phyloP scores from a whole-genome alignment of 164 flowering plant species.

The Buxus sempervirens region DNA sequence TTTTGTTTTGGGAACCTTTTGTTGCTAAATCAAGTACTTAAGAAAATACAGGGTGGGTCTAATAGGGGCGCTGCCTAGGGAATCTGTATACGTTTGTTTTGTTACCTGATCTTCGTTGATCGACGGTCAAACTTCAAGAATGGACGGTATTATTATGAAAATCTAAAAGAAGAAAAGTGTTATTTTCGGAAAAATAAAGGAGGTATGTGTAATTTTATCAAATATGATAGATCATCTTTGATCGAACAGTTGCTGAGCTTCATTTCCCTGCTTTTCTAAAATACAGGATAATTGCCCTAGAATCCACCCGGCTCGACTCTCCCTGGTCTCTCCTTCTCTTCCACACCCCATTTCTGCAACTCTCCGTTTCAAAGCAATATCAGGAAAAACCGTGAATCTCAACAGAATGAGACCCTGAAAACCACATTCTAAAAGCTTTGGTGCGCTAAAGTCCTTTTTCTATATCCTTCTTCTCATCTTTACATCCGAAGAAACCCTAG shows the following conservation, averaged over 20 bases:
- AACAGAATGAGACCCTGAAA: background rate
- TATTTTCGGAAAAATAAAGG: background rate
- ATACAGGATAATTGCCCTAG: slow-evolving; percentile 10
- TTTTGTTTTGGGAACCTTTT: too few relatives aligned
- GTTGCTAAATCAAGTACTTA: too few relatives aligned
- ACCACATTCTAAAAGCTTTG: too few relatives aligned
- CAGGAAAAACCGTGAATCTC: background rate
- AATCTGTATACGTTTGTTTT: too few relatives aligned
- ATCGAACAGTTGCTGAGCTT: background rate
- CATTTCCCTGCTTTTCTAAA: background rate
- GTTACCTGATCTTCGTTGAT: too few relatives aligned
- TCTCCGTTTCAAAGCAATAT: background rate
- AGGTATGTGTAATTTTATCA: background rate
- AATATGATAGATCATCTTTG: background rate
- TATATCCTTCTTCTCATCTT: background rate
- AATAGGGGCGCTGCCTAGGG: too few relatives aligned
- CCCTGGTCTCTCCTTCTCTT: background rate
- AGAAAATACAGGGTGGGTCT: too few relatives aligned
- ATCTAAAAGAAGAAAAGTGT: too few relatives aligned
- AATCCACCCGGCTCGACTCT: background rate
- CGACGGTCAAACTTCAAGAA: too few relatives aligned
- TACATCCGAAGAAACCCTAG: background rate
- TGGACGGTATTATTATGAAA: too few relatives aligned
- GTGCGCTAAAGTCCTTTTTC: background rate
- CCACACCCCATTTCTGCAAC: background rate